Conservation (phyloP, 768 basidiomycete species). For the Hydnum rufescens region DNA sequence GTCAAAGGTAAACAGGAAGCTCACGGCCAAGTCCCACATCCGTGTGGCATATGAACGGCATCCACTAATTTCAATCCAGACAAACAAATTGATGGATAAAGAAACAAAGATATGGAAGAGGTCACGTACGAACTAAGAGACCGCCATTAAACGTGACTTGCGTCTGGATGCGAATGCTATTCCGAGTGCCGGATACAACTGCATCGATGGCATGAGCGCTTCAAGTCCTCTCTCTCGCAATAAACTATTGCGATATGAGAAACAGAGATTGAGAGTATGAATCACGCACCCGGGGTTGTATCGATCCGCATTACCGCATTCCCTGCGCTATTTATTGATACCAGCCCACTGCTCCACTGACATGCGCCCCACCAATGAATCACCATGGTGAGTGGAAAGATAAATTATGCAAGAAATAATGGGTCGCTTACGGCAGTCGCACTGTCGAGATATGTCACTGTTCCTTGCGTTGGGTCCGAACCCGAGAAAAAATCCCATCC, state of each 20-base stretch:
- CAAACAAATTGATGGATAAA: neutral
- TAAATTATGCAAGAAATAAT: neutral
- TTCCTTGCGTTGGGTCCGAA: constrained; percentile 8
- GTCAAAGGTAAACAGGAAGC: neutral
- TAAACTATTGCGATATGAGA: neutral
- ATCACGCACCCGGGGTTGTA: constrained; percentile 39
- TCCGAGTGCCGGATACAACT: constrained; percentile 31
- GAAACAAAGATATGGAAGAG: neutral
- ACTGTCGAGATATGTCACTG: constrained; percentile 36
- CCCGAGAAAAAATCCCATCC: constrained; percentile 7
- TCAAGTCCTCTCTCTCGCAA: neutral
- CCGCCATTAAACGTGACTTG: constrained; percentile 36
- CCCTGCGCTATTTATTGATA: constrained; percentile 45
- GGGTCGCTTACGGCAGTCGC: constrained; percentile 21
- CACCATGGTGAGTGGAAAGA: too few relatives aligned
- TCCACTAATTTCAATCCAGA: constrained; percentile 47
- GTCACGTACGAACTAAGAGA: constrained; percentile 17
- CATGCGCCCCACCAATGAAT: neutral
- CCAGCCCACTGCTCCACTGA: constrained; percentile 27
- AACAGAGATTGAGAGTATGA: constrained; percentile 25
- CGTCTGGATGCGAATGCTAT: constrained; percentile 62
- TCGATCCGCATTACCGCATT: constrained; percentile 80
- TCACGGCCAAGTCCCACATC: constrained; percentile 38
- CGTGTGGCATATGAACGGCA: constrained; percentile 72
- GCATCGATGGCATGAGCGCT: constrained; percentile 43